Evolutionary conservation across 1,284 basidiomycete species (phyloP), one percentile per base, ranked within the genome.

Genomic region (Irpex sp.): DNA sequence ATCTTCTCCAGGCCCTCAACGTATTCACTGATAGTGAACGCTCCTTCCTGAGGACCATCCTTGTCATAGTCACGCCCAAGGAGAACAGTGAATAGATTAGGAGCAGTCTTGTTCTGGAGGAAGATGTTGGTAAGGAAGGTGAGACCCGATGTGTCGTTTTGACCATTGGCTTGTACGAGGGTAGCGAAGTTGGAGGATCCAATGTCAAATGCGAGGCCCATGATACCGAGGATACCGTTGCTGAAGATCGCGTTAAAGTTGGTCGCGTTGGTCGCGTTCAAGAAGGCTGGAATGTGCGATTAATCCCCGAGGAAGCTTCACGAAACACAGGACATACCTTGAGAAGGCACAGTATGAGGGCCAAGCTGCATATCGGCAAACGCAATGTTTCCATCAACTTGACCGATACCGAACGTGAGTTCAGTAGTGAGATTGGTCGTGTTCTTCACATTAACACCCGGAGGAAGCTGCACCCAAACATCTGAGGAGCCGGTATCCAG

Each of bases 11-110:
- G 69, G 47, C 69, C 68, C 2, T 63, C 52, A 54, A 70, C 67
- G 64, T 73, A 71, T 52, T 73, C 72, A 44, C 71, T 67, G 60
- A 76, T 73, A 17, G 72, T 68, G 71, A 76, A 75, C 4, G 65
- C 60, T 13, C 75, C 74, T 31, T 70, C 68, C 15, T 68, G 65
- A 21, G 67, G 63, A 56, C 69, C 71, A 49, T 67, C 67, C 21
- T 68, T 64, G 61, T 70, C 70, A 58, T 63, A 66, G 6, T 68
- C 56, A 55, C 74, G 72, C 0, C 70, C 73, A 40, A 75, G 70
- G 31, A 69, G 68, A 15, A 74, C 65, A 59, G 72, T 69, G 68
- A 75, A 73, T 62, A 71, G 65, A 63, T 71, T 69, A 17, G 71
- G 71, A 37, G 68, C 64, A 19, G 66, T 59, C 56, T 61, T 64